Conservation (phyloP, 1,284 basidiomycete genomes). For the Naganishia sp. region DNA sequence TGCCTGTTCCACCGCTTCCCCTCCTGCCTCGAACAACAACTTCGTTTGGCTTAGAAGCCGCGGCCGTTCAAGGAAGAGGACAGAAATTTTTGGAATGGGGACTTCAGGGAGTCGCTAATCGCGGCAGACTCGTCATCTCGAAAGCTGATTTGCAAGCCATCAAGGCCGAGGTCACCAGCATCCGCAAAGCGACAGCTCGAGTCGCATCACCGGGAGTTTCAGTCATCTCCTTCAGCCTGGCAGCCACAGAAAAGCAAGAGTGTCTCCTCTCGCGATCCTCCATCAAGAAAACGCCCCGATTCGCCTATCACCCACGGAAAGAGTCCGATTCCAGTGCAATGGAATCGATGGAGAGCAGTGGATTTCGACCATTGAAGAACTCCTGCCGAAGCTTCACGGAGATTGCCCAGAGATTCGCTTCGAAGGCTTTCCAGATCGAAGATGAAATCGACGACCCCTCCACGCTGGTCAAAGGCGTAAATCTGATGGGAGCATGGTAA, state of each 20-base stretch:
- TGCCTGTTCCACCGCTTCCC: conserved; percentile 9
- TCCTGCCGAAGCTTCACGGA: not conserved
- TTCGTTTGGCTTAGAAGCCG: not conserved
- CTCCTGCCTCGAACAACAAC: not conserved
- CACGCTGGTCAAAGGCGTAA: not conserved
- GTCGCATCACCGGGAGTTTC: not conserved
- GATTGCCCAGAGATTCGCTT: not conserved
- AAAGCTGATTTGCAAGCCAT: conserved; percentile 7
- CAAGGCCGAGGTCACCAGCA: conserved; percentile 6
- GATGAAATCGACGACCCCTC: not conserved
- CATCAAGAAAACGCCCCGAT: conserved; percentile 6
- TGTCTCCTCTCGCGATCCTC: conserved; percentile 1
- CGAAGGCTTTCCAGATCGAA: not conserved
- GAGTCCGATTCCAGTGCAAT: not conserved
- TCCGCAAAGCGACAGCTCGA: not conserved
- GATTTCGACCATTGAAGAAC: not conserved
- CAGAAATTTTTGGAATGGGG: conserved; percentile 2
- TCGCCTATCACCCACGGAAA: not conserved
- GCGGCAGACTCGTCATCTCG: conserved; percentile 7
- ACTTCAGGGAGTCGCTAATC: conserved; percentile 1
- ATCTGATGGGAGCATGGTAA: conserved; percentile 10
- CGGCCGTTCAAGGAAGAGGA: not conserved
- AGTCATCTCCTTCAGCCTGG: no score
- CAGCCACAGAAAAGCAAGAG: not conserved
- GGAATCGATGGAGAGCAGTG: not conserved